phyloP scores from a whole-genome alignment of 176 grass and related monocot genomes.

The Eragrostis nindensis region DNA sequence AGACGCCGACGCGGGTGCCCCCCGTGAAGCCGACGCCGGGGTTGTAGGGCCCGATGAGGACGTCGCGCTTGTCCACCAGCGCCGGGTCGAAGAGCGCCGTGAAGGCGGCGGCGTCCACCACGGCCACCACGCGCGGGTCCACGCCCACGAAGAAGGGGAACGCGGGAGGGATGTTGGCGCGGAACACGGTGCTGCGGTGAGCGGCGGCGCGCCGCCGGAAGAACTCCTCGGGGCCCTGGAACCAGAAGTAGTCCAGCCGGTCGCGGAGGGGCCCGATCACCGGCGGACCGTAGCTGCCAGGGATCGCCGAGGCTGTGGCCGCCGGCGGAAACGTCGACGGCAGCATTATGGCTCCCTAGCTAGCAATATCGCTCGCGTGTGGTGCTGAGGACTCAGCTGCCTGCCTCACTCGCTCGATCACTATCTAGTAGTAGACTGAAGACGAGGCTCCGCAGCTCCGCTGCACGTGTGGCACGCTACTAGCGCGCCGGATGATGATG shows the following conservation, averaged over 20 bases:
- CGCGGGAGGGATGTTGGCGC: constrained; percentile 89
- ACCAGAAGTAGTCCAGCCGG: constrained; percentile 94
- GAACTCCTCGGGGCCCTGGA: constrained; percentile 79
- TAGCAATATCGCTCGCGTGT: not conserved
- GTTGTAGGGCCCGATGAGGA: constrained; percentile 82
- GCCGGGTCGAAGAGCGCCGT: constrained; percentile 72
- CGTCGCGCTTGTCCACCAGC: constrained; percentile 84
- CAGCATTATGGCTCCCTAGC: constrained; percentile 23
- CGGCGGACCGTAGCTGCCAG: constrained; percentile 73
- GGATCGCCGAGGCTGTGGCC: constrained; percentile 48
- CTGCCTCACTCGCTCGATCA: too few relatives aligned
- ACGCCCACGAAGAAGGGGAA: constrained; percentile 82
- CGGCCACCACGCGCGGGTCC: constrained; percentile 70
- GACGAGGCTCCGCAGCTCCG: too few relatives aligned
- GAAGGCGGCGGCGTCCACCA: constrained; percentile 77
- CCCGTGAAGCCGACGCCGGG: constrained; percentile 76
- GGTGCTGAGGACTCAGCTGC: constrained; percentile 3
- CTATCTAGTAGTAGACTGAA: too few relatives aligned
- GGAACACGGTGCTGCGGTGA: constrained; percentile 86
- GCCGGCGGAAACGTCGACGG: constrained; percentile 50
- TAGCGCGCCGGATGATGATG: too few relatives aligned
- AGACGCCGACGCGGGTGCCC: constrained; percentile 79
- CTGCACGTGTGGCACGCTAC: too few relatives aligned
- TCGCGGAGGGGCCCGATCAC: constrained; percentile 72
- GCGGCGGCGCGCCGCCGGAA: constrained; percentile 66